Conservation (phyloP, 305 asterid species). For the Plantago coronopus region DNA sequence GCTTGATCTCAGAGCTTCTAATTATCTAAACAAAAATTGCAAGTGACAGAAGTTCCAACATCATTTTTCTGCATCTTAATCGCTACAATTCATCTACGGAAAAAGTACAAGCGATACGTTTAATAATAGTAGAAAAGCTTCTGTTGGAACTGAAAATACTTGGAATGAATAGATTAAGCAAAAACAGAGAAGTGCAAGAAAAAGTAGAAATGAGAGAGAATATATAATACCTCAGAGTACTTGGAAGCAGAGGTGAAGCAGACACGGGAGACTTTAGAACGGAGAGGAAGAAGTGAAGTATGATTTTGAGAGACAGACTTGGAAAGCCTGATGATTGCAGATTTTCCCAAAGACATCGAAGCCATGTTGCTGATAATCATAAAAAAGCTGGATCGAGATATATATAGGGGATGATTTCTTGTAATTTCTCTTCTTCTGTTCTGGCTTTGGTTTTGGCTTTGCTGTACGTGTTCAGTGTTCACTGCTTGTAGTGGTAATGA, state of each 20-base stretch:
- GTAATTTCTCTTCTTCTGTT: no score
- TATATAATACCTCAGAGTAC: constrained; percentile 35
- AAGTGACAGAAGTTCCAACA: no score
- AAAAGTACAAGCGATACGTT: no score
- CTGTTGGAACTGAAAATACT: no score
- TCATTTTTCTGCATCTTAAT: no score
- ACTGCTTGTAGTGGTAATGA: background rate
- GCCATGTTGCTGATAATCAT: constrained; percentile 33
- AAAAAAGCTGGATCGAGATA: background rate
- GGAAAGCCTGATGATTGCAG: constrained; percentile 32
- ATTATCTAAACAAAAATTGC: no score
- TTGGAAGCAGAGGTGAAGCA: constrained; percentile 61
- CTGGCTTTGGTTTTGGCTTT: background rate
- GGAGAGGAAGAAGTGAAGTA: constrained; percentile 34
- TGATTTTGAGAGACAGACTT: constrained; percentile 33
- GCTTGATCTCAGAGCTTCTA: no score
- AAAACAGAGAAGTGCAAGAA: background rate
- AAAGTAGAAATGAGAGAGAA: background rate
- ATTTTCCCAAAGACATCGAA: constrained; percentile 39
- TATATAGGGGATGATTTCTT: no score
- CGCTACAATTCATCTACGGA: no score
- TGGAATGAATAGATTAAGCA: no score
- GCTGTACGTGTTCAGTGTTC: background rate
- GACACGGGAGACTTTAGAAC: constrained; percentile 44
- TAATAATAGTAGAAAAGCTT: no score